phyloP scores from a whole-genome alignment of 352 stramenopile species.

The Globisporangium mamillatum region DNA sequence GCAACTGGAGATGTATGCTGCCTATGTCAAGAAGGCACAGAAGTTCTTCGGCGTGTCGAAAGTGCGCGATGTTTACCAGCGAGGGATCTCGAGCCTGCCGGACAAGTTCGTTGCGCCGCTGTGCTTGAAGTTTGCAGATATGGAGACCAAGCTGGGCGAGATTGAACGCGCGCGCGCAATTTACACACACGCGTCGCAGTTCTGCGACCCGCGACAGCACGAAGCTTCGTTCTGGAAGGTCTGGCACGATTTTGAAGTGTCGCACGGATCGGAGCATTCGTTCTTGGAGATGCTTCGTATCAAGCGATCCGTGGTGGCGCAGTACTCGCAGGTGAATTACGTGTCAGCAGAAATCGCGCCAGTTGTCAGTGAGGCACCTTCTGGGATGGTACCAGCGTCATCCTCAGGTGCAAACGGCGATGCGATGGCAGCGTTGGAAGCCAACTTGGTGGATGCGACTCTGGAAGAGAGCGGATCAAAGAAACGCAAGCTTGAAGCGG shows the following conservation, averaged over 20 bases:
- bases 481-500: constrained; percentile 63
- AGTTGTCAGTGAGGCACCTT: constrained; percentile 26
- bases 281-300: constrained; percentile 99
- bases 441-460: constrained; percentile 57
- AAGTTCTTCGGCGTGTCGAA: constrained; percentile 96
- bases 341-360: constrained; percentile 90
- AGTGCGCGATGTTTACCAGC: constrained; percentile 96
- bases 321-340: constrained; percentile 97
- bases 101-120: constrained; percentile 91
- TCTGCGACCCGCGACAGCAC: constrained; percentile 94
- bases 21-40: constrained; percentile 95
- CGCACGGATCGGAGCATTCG: constrained; percentile 96
- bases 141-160: constrained; percentile 97
- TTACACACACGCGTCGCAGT: constrained; percentile 95
- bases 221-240: constrained; percentile 94
- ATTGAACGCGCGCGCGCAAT: constrained; percentile 96
- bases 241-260: constrained; percentile 96
- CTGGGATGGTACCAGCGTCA: constrained; percentile 56
- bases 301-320: constrained; percentile 95
- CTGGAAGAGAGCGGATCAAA: constrained; percentile 33
- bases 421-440: constrained; percentile 87
- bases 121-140: constrained; percentile 95
- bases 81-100: constrained; percentile 91
- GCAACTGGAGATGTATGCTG: constrained; percentile 92
- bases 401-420: constrained; percentile 63